Evolutionary conservation across 176 grass and related monocot genomes (phyloP).

Genomic region (Themeda triandra): DNA sequence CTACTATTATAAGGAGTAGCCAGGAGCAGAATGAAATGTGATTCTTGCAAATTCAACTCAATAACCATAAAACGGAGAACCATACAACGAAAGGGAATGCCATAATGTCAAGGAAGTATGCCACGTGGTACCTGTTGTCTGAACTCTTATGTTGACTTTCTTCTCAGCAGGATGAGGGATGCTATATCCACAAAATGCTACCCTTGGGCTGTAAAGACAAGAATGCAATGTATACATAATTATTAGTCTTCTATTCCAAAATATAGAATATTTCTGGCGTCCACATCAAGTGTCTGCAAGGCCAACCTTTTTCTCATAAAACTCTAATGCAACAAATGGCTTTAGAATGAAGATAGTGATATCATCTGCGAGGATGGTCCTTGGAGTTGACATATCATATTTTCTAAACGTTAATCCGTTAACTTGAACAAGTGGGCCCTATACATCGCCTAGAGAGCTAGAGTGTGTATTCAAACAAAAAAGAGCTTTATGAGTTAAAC

Average conservation of each 20-base stretch:
- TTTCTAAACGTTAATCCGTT: not conserved
- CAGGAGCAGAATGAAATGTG: not conserved
- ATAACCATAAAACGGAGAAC: not conserved
- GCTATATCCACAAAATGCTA: conserved; percentile 80
- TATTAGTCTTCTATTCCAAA: not conserved
- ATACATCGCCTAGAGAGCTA: not conserved
- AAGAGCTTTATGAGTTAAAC: not conserved
- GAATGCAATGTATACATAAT: not conserved
- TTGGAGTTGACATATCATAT: not conserved
- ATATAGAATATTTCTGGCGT: not conserved
- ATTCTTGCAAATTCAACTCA: not conserved
- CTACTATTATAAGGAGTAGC: not conserved
- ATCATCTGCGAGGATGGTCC: not conserved
- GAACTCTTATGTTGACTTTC: conserved; percentile 84
- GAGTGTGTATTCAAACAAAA: not conserved
- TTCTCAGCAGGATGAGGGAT: conserved; percentile 90
- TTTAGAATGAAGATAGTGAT: not conserved
- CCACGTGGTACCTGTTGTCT: conserved; percentile 59
- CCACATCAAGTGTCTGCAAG: not conserved
- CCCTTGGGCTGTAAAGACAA: conserved; percentile 67
- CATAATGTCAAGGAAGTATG: not conserved
- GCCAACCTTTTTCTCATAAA: not conserved
- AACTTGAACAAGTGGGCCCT: not conserved
- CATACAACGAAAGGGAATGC: not conserved
- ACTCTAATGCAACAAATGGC: not conserved